A percentile compares a stretch with the other conserved stretches of the same genome.
Evolutionary conservation across 345 rosid genomes (phyloP).

Genomic region (Aquilaria yunnanensis): DNA sequence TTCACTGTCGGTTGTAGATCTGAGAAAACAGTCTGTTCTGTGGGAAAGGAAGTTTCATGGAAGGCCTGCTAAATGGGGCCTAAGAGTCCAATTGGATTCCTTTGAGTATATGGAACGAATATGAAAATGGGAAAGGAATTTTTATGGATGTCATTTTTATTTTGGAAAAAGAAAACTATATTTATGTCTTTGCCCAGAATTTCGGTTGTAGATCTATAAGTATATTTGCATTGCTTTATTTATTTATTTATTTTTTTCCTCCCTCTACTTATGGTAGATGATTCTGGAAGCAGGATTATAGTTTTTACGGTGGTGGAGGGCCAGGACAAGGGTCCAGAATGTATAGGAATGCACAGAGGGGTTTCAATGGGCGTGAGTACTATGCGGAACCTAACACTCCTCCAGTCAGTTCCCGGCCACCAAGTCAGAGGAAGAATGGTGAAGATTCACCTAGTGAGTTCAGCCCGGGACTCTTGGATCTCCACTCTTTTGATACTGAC

Average conservation of each 20-base stretch:
- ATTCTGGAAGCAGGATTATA: conserved; percentile 56
- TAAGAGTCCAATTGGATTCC: no score
- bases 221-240: conserved; percentile 8
- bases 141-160: neutral
- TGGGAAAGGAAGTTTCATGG: no score
- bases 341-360: conserved; percentile 59
- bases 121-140: neutral
- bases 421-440: conserved; percentile 56
- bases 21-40: neutral
- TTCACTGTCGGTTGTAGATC: conserved; percentile 12
- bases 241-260: conserved; percentile 1
- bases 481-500: conserved; percentile 93
- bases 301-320: conserved; percentile 59
- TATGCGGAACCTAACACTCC: conserved; percentile 71
- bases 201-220: neutral
- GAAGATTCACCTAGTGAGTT: conserved; percentile 69
- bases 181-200: neutral
- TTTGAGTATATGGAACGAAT: no score
- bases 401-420: conserved; percentile 56
- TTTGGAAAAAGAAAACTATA: neutral
- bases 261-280: neutral
- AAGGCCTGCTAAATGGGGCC: no score
- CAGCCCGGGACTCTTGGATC: conserved; percentile 97
- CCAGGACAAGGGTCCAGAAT: conserved; percentile 62
- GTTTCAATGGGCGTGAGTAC: conserved; percentile 56